Base-by-base conservation (phyloP, 1,284 basidiomycete species). In the Grifola frondosa region DNA sequence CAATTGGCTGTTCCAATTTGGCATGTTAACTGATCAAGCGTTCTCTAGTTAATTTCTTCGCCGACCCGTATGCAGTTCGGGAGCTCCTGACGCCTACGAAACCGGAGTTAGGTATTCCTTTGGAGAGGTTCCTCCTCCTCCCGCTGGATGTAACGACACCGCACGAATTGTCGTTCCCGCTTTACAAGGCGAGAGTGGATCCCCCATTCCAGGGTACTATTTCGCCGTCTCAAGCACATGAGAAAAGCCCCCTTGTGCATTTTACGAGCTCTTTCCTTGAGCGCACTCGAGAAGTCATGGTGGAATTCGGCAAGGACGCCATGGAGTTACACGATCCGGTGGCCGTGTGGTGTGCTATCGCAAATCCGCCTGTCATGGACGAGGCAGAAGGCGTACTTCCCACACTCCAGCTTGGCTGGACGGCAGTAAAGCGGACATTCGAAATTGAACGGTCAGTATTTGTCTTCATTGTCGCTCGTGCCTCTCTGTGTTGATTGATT, bases 281-380 rank as follows among this genome's bases (percentile, higher is more conserved):
- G 56, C 76, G 82, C 29, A 81, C 90, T 5, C 70, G 88, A 25
- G 82, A 84, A 46, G 67, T 84, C 20, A 84, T 86, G 78, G 61
- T 85, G 16, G 68, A 78, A 31, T 83, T 81, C 47, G 84, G 84
- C n/a, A 85, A 80, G 52, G 91, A 93, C 63, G 83, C 77, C 7
- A 80, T 93, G 80, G 88, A 92, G 66, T 75, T 95, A 54, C 90
- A 92, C 51, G 90, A 92, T 55, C 83, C 89, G 38, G 79, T 80
- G 11, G 83, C 87, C 3, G 75, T 91, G n/a, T 91, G 86, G 84
- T 88, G 79, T 59, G 84, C 85, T 1, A 78, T 87, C 13, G 70
- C 75, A 43, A 81, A 85, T 49, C 82, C 83, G 11, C 81, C 83
- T 6, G 58, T 65, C 21, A 22, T 44, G 10, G 50, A 63, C 30